Evolutionary conservation across 73 alveolate genomes (phyloP).

Genomic region (Stentor coeruleus): DNA sequence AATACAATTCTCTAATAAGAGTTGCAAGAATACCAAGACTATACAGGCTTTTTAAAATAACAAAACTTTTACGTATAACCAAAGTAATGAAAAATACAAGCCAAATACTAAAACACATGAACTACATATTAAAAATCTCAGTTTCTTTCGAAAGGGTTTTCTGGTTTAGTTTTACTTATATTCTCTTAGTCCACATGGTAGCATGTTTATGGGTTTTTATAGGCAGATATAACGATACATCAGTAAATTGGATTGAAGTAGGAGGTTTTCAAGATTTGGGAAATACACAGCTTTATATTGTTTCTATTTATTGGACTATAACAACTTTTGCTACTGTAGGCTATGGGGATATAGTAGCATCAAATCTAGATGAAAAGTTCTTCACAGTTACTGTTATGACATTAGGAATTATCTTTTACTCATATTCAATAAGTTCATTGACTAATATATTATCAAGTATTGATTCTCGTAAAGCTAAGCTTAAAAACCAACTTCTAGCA

Average conservation of each 20-base stretch:
- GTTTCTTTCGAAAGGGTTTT: constrained; percentile 66
- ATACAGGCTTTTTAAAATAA: not conserved
- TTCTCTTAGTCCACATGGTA: constrained; percentile 56
- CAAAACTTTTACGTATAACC: constrained; percentile 51
- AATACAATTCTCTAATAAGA: not conserved
- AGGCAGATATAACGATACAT: constrained; percentile 47
- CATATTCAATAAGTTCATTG: constrained; percentile 70
- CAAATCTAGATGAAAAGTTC: constrained; percentile 44
- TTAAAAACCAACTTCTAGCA: not conserved
- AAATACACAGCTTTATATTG: constrained; percentile 42
- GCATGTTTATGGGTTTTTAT: constrained; percentile 66
- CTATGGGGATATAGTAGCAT: constrained; percentile 73
- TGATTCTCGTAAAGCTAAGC: constrained; percentile 37
- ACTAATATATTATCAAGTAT: constrained; percentile 60
- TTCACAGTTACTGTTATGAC: constrained; percentile 63
- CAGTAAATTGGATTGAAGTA: constrained; percentile 60
- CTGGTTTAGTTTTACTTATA: constrained; percentile 47
- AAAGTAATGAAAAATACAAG: constrained; percentile 62
- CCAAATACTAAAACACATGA: constrained; percentile 3
- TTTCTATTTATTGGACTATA: constrained; percentile 68
- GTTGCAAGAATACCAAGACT: not conserved
- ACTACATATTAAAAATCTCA: constrained; percentile 38
- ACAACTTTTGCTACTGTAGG: constrained; percentile 80
- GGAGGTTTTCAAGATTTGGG: constrained; percentile 38
- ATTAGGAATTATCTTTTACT: constrained; percentile 72